A percentile compares a stretch with the other conserved stretches of the same genome.
Conservation (phyloP, 805 yeast species). For the Metschnikowia reukaufii region DNA sequence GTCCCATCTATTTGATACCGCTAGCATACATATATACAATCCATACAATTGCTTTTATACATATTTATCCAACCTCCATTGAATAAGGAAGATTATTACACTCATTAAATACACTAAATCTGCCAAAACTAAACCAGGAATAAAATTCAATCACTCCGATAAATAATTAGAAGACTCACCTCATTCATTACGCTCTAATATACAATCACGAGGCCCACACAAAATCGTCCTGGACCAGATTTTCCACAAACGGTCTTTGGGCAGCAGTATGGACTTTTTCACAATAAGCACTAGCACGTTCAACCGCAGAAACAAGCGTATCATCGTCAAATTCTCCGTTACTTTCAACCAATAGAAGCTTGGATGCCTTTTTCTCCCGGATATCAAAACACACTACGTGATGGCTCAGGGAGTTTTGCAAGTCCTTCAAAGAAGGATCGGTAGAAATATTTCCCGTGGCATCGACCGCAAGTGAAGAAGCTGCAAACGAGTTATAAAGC, state of each 20-base stretch:
- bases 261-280: conserved; percentile 43
- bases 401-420: conserved; percentile 50
- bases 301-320: conserved; percentile 53
- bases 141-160: no score
- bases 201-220: conserved; percentile 47
- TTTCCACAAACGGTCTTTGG: conserved; percentile 47
- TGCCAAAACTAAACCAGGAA: no score
- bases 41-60: no score
- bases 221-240: conserved; percentile 52
- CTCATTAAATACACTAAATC: no score
- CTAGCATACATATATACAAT: no score
- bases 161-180: no score
- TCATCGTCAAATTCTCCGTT: conserved; percentile 65
- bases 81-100: no score
- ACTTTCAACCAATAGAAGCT: conserved; percentile 70
- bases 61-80: no score
- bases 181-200: no score
- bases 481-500: conserved; percentile 58
- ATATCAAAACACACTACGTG: conserved; percentile 67
- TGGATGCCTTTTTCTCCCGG: conserved; percentile 47
- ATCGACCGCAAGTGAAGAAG: conserved; percentile 43
- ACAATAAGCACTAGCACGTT: conserved; percentile 49
- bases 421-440: conserved; percentile 48
- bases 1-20: no score
- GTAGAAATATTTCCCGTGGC: conserved; percentile 27